These are phyloP conservation scores for Boletus speciosus DNA, from an alignment of 768 basidiomycete genomes.

Conservation along the genomic window DNA sequence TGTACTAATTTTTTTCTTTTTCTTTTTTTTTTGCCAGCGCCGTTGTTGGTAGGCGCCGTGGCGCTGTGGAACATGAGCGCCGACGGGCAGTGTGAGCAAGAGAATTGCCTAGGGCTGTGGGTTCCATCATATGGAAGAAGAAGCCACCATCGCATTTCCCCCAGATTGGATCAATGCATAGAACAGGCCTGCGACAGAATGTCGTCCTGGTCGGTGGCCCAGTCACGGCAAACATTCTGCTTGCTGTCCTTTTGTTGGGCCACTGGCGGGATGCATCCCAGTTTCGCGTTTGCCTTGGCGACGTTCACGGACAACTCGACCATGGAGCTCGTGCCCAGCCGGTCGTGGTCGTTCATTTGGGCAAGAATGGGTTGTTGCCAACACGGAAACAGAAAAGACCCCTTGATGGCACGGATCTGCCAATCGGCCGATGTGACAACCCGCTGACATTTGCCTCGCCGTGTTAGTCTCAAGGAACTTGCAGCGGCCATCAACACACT, in stretches of 20 bases:
- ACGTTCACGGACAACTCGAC: too few species aligned
- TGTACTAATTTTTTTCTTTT: neutral
- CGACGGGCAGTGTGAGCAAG: slow-evolving; percentile 2
- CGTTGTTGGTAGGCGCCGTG: neutral
- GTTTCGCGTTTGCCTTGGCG: too few species aligned
- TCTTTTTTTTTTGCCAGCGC: too few species aligned
- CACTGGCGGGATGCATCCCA: too few species aligned
- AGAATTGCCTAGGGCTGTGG: neutral
- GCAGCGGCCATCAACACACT: neutral
- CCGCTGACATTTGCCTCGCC: neutral
- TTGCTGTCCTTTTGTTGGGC: neutral
- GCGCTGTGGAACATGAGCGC: neutral
- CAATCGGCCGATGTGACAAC: neutral
- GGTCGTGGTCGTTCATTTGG: neutral
- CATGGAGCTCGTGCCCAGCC: too few species aligned
- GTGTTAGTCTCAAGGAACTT: neutral
- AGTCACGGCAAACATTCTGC: neutral
- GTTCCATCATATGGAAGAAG: slow-evolving; percentile 1
- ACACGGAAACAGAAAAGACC: neutral
- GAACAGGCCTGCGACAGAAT: neutral
- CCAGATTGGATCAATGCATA: neutral
- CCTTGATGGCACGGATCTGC: neutral
- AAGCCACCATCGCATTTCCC: neutral
- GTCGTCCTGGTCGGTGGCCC: neutral
- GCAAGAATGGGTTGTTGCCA: neutral